Conservation (phyloP, 352 stramenopile species). For the Globisporangium abappressorium region DNA sequence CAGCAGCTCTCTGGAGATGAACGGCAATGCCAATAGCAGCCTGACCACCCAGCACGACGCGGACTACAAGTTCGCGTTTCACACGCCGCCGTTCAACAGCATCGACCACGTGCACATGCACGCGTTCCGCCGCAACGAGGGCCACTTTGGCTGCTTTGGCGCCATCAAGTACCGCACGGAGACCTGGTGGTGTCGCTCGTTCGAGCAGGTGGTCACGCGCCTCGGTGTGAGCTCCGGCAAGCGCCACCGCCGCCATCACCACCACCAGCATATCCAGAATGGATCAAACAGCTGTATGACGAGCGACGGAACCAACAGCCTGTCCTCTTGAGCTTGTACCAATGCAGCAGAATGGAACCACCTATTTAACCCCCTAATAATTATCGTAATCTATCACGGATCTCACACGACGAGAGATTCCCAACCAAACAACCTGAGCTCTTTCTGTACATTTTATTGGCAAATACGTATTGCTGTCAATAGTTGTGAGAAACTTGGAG, state of each 20-base stretch:
- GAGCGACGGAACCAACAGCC: slow-evolving; percentile 1
- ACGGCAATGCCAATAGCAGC: slow-evolving; percentile 11
- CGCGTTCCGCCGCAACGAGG: slow-evolving; percentile 60
- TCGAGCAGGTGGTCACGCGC: slow-evolving; percentile 66
- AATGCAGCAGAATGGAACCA: background rate
- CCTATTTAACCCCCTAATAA: slow-evolving; percentile 6
- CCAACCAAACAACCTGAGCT: background rate
- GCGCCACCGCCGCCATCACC: background rate
- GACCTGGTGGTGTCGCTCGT: slow-evolving; percentile 86
- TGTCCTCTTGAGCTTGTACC: background rate
- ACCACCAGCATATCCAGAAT: background rate
- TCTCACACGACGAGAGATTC: background rate
- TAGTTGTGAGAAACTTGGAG: background rate
- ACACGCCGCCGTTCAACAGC: slow-evolving; percentile 86
- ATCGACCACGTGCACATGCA: slow-evolving; percentile 91
- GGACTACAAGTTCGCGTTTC: slow-evolving; percentile 80
- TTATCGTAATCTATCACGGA: slow-evolving; percentile 3
- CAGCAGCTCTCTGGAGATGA: background rate
- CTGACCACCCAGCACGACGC: slow-evolving; percentile 15
- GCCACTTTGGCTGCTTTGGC: slow-evolving; percentile 59
- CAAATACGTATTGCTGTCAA: background rate
- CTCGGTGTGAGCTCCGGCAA: slow-evolving; percentile 14
- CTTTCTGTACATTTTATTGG: background rate
- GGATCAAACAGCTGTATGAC: slow-evolving; percentile 1
- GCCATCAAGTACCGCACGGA: slow-evolving; percentile 84